Conservation (phyloP, 1,139 yeast genomes). For the Zygosaccharomyces pseudobailii region DNA sequence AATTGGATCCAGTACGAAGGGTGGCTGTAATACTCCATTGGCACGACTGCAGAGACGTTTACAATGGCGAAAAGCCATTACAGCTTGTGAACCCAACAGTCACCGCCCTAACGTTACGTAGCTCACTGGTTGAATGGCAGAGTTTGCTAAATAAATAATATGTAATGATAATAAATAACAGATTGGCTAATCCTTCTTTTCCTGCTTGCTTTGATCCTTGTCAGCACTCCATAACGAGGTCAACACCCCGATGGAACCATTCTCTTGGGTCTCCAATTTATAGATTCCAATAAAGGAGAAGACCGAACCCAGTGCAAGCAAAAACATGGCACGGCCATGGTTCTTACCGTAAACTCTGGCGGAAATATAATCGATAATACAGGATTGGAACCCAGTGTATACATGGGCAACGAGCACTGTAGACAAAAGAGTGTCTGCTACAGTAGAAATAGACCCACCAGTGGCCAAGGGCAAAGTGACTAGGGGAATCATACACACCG, state of each 20-base stretch:
- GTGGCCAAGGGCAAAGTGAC: constrained; percentile 58
- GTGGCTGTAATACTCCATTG: constrained; percentile 12
- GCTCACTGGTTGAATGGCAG: constrained; percentile 1
- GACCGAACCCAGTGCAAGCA: constrained; percentile 59
- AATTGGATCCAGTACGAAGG: constrained; percentile 23
- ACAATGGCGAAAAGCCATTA: constrained; percentile 22
- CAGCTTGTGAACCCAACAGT: constrained; percentile 6
- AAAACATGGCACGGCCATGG: constrained; percentile 57
- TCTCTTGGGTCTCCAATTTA: constrained; percentile 62
- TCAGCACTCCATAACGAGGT: constrained; percentile 41
- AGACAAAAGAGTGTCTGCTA: constrained; percentile 54
- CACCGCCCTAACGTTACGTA: neutral
- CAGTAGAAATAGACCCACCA: constrained; percentile 46
- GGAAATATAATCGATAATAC: constrained; percentile 78
- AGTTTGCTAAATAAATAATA: constrained; percentile 3
- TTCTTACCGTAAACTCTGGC: constrained; percentile 64
- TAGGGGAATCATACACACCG: constrained; percentile 60
- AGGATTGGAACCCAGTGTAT: constrained; percentile 67
- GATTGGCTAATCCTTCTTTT: constrained; percentile 6
- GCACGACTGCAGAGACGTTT: constrained; percentile 28
- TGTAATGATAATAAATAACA: constrained; percentile 1
- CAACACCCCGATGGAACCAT: constrained; percentile 49
- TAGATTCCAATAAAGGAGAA: constrained; percentile 66
- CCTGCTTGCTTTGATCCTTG: constrained; percentile 12
- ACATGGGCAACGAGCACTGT: constrained; percentile 57